Conservation (phyloP, 2,329 filamentous ascomycete species). For the Cryphonectria japonica region DNA sequence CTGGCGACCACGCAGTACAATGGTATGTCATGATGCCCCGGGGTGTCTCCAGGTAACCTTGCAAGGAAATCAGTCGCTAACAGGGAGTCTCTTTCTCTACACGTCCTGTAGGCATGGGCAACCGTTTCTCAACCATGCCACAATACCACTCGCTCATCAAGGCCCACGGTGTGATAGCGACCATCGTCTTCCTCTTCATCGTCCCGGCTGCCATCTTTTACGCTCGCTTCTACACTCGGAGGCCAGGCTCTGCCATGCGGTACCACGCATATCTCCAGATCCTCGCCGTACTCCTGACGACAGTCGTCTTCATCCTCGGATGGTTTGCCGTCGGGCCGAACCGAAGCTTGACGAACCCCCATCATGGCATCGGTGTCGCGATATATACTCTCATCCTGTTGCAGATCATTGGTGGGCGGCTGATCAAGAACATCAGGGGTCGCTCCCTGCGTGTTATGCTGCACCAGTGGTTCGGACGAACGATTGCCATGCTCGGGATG, state of each 20-base stretch:
- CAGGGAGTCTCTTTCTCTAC: not conserved
- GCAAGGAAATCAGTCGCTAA: slow-evolving; percentile 22
- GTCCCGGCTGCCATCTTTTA: slow-evolving; percentile 75
- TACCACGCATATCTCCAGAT: slow-evolving; percentile 78
- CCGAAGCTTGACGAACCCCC: slow-evolving; percentile 76
- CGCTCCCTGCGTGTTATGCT: slow-evolving; percentile 63
- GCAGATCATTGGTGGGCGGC: slow-evolving; percentile 70
- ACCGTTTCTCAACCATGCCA: slow-evolving; percentile 70
- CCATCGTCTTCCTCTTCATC: slow-evolving; percentile 73
- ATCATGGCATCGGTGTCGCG: slow-evolving; percentile 82
- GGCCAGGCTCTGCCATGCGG: slow-evolving; percentile 64
- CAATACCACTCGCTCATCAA: slow-evolving; percentile 73
- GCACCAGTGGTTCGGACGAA: slow-evolving; percentile 86
- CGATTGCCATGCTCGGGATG: slow-evolving; percentile 79
- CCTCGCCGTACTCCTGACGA: slow-evolving; percentile 67
- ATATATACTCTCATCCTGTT: slow-evolving; percentile 74
- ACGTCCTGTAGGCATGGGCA: slow-evolving; percentile 71
- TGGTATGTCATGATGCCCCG: slow-evolving; percentile 53
- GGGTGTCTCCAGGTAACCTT: not conserved
- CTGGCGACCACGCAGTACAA: slow-evolving; percentile 86
- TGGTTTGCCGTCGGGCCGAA: slow-evolving; percentile 77
- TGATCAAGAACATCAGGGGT: slow-evolving; percentile 59
- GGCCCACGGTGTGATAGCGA: slow-evolving; percentile 73
- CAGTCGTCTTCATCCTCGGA: slow-evolving; percentile 74
- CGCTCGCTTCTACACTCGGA: slow-evolving; percentile 70